phyloP scores from a whole-genome alignment of 768 basidiomycete genomes.

The Lactarius indigo region DNA sequence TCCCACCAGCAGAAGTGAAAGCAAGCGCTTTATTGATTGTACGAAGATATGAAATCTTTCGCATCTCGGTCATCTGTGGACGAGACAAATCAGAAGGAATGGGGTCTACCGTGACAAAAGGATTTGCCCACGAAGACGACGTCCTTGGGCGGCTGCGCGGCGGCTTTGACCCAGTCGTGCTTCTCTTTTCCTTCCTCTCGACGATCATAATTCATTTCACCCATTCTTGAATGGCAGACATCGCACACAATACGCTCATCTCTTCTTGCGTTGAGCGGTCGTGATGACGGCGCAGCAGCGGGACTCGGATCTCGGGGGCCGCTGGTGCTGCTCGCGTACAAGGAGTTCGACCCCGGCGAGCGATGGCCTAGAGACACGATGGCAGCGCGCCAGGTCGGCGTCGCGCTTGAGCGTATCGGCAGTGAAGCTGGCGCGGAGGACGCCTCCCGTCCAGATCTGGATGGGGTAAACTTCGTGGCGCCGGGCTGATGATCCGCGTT shows the following conservation, averaged over 20 bases:
- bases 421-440: constrained; percentile 57
- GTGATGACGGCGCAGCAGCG: not conserved
- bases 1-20: no score
- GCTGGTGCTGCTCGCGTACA: constrained; percentile 73
- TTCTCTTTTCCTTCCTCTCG: no score
- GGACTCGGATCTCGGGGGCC: constrained; percentile 29
- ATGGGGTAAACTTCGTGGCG: constrained; percentile 34
- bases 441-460: constrained; percentile 68
- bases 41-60: no score
- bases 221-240: constrained; percentile 65
- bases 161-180: no score
- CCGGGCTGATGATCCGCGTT: no score
- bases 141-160: no score
- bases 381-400: constrained; percentile 41
- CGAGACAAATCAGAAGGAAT: no score
- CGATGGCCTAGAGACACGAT: constrained; percentile 65
- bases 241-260: constrained; percentile 84
- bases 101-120: no score
- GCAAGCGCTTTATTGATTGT: no score
- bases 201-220: no score
- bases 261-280: constrained; percentile 37
- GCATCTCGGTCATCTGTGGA: no score
- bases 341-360: constrained; percentile 78
- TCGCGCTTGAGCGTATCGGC: constrained; percentile 56
- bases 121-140: no score